Base-by-base conservation (phyloP, 2,329 filamentous ascomycete species). In the Purpureocillium takamizusanense region DNA sequence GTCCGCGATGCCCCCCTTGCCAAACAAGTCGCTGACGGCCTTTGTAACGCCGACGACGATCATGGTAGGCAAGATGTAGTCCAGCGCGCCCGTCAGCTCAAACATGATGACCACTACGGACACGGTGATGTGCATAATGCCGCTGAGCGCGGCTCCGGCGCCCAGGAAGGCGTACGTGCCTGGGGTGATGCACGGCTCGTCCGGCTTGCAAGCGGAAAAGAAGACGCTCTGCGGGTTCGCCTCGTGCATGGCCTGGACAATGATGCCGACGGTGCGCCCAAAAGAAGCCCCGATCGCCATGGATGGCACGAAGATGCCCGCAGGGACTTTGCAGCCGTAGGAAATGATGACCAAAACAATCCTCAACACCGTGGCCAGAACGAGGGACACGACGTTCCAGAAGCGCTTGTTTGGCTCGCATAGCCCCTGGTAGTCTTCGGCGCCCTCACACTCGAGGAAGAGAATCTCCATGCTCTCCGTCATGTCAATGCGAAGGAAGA, bases 51-150 rank as follows among this genome's bases (percentile, higher is more conserved):
- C 92, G 3, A 97, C 92, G 1, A 97, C 92, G 50, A 98, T 95
- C 92, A 98, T 98, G 12, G 90, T 97, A 0, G 92, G 92, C 21
- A 98, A 67, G 47, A 98, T 97, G 55, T 98, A 98, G 2, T 89
- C 95, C 43, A 97, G 67, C 7, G 92, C 92, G n/a, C 92, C 92
- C 0, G 92, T 98, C 35, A 98, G 74, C 62, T 98, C 92, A 54
- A 97, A 97, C 92, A 98, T 97, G 60, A 98, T 98, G 53, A 98
- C 92, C 2, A 95, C 90, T 9, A 98, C 88, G 0, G 89, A 94
- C 13, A 98, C 81, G 0, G 90, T 95, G 45, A 98, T 85, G 60
- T 97, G 92, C 90, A 97, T 98, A 54, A 97, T 95, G 9, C 92
- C 92, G 57, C 85, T 90, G 17, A 98, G 70, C 0, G 92, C 86